Percentiles rank a stretch among this genome's conserved stretches.
Evolutionary conservation across 257 asterid species (phyloP).

Genomic region (Jaltomata sinuosa): DNA sequence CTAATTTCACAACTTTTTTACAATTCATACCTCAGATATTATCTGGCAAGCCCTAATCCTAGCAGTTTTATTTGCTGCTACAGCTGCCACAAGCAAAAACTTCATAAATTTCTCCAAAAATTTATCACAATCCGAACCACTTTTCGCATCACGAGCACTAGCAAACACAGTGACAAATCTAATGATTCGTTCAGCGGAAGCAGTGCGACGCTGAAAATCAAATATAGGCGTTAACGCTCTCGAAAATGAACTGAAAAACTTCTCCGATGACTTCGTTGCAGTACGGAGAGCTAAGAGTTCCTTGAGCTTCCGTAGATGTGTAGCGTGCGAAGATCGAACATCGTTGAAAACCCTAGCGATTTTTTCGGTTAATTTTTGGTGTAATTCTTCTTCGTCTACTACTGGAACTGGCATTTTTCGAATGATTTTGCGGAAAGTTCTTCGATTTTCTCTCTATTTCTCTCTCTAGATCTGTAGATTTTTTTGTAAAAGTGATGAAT

Average conservation of each 20-base stretch:
- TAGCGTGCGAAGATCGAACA: slow-evolving; percentile 51
- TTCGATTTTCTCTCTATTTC: background rate
- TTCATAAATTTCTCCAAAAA: slow-evolving; percentile 53
- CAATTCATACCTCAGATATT: slow-evolving; percentile 60
- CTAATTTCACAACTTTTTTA: background rate
- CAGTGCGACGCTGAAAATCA: slow-evolving; percentile 54
- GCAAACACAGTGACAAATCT: slow-evolving; percentile 54
- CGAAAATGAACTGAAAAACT: slow-evolving; percentile 45
- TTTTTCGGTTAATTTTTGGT: slow-evolving; percentile 17
- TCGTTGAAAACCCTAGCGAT: slow-evolving; percentile 54
- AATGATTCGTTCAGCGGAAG: slow-evolving; percentile 55
- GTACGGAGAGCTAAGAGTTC: slow-evolving; percentile 52
- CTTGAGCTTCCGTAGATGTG: slow-evolving; percentile 65
- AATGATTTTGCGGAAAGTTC: background rate
- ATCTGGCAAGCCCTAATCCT: slow-evolving; percentile 90
- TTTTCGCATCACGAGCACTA: slow-evolving; percentile 23
- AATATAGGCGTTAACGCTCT: slow-evolving; percentile 54
- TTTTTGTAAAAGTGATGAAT: background rate
- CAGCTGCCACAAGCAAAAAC: slow-evolving; percentile 57
- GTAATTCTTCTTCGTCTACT: slow-evolving; percentile 22
- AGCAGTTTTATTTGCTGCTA: slow-evolving; percentile 56
- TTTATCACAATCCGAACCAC: slow-evolving; percentile 23
- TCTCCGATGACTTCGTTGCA: slow-evolving; percentile 14
- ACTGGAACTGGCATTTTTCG: slow-evolving; percentile 20
- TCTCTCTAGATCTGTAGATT: background rate